Evolutionary conservation across 108 stramenopile genomes (phyloP).

Genomic region (Aurantiochytrium sp.): DNA sequence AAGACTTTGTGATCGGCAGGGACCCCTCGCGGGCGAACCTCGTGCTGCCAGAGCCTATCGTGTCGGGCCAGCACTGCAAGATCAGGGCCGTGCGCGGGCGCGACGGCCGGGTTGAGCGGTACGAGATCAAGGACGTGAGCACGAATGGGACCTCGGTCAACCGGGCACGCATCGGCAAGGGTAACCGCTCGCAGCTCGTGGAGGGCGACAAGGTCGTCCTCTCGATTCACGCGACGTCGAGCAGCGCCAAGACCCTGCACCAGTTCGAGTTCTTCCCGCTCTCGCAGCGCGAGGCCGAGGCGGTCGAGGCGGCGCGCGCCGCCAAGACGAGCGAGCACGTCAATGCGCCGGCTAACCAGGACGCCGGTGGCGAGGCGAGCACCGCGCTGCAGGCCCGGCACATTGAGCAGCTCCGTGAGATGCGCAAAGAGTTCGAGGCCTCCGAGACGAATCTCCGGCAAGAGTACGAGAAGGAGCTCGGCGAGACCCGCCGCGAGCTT

Average conservation of each 20-base stretch:
- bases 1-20: neutral
- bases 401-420: neutral
- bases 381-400: neutral
- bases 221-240: neutral
- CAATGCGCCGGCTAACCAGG: too few relatives aligned
- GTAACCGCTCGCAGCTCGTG: neutral
- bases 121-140: neutral
- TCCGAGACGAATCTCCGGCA: neutral
- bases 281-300: neutral
- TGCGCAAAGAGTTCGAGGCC: neutral
- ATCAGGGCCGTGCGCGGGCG: neutral
- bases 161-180: neutral
- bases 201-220: neutral
- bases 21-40: neutral
- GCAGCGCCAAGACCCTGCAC: neutral
- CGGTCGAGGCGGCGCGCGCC: neutral
- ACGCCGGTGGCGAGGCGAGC: neutral
- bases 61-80: neutral
- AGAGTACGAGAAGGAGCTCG: neutral
- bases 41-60: neutral
- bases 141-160: neutral
- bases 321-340: too few relatives aligned
- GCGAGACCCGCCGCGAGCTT: neutral
- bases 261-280: neutral
- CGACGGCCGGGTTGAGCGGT: neutral